phyloP scores from a whole-genome alignment of 495 filamentous ascomycete species.

The Acidomyces sp. region DNA sequence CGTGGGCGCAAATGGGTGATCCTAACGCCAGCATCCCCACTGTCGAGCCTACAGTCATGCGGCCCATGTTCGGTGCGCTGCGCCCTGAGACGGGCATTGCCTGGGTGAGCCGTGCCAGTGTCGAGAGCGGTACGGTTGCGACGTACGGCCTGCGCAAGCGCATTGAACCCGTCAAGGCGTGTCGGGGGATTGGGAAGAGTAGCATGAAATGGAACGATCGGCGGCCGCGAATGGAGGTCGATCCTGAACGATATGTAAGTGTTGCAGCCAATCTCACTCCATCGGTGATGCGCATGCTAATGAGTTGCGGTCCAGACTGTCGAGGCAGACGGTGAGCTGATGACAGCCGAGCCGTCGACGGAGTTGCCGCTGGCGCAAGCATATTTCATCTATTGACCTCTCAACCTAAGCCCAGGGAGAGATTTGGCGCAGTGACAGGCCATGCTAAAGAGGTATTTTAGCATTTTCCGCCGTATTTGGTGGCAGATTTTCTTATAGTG shows the following conservation, averaged over 20 bases:
- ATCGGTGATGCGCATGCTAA: not conserved
- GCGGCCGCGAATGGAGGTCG: conserved; percentile 86
- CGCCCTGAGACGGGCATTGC: conserved; percentile 58
- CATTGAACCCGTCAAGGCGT: conserved; percentile 67
- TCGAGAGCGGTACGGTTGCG: conserved; percentile 48
- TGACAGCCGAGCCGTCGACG: conserved; percentile 59
- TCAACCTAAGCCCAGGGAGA: too few species aligned
- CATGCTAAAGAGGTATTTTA: too few species aligned
- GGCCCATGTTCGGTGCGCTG: conserved; percentile 73
- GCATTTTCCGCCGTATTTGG: too few species aligned
- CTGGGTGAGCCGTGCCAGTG: conserved; percentile 66
- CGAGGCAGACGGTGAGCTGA: conserved; percentile 70
- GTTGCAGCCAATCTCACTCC: not conserved
- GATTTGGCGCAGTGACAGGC: too few species aligned
- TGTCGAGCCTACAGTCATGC: conserved; percentile 72
- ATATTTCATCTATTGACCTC: conserved; percentile 60
- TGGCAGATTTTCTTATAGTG: too few species aligned
- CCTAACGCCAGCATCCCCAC: conserved; percentile 87
- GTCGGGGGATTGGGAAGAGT: conserved; percentile 66
- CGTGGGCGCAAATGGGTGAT: conserved; percentile 84
- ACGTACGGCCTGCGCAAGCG: conserved; percentile 69
- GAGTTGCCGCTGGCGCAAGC: conserved; percentile 68
- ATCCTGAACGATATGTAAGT: conserved; percentile 73
- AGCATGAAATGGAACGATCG: conserved; percentile 90
- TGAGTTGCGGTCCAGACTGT: conserved; percentile 38